Base-by-base conservation (phyloP, 2,329 filamentous ascomycete genomes). In the Cladosporium oxysporum region DNA sequence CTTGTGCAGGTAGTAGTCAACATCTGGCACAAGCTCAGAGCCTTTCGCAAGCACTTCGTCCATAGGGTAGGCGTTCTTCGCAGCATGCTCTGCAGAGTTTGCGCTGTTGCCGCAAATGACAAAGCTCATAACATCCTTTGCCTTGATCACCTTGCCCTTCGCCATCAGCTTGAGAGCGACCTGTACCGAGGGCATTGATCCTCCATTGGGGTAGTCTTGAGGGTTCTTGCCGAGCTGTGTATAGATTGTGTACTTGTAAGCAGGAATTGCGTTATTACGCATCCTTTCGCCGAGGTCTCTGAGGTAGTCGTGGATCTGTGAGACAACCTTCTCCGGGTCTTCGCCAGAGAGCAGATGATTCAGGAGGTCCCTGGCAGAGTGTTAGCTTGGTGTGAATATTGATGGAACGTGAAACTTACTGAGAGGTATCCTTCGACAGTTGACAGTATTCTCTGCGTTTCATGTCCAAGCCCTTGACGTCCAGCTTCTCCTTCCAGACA, bases 391-490 rank as follows among this genome's bases (percentile, higher is more conserved):
- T 33, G 16, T 55, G 16, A 21, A 5, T 12, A 18, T n/a, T 2
- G 3, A n/a, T 55, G 50, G 3, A 10, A 3, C 2, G 14, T 31
- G 16, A n/a, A 16, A 76, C 80, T 74, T 76, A 82, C 77, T 81
- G 89, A 2, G 94, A 98, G 23, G 96, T 93, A 74, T 99, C 95
- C 78, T 99, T 98, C 14, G 93, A 97, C 55, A 99, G 81, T 49
- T 90, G 91, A 77, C 95, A 99, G 82, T 97, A 99, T 81, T 99
- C 95, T 83, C 96, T 90, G 74, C 95, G 88, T 80, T 90, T 92
- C 95, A 99, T 99, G 75, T 99, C 95, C 58, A 99, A 86, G 82
- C 95, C 95, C 80, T 99, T 99, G 75, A 99, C 91, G 78, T 99
- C 95, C 79, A 99, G 90, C 81, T 96, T 94, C 77, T 98, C 94